These are phyloP conservation scores for Suillus variegatus DNA, from an alignment of 768 basidiomycete genomes.

Conservation along the genomic window DNA sequence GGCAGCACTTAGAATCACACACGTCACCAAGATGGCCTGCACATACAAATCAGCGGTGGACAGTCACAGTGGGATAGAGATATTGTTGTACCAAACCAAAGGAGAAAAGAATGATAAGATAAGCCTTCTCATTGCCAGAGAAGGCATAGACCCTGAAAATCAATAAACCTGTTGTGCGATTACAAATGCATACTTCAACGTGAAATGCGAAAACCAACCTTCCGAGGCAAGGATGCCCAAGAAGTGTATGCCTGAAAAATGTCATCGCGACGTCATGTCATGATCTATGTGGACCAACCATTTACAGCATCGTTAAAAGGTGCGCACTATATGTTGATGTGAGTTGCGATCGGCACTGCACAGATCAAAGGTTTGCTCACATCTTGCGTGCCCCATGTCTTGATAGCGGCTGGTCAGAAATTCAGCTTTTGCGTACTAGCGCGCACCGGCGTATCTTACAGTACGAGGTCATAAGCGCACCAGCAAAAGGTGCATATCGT, in stretches of 20 bases:
- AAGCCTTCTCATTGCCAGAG: not conserved
- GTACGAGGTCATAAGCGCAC: constrained; percentile 10
- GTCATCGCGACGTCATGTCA: not conserved
- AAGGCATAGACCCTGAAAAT: not conserved
- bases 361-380: not conserved
- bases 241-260: not conserved
- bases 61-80: not conserved
- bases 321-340: not conserved
- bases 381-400: not conserved
- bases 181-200: not conserved
- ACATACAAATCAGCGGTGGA: not conserved
- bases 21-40: not conserved
- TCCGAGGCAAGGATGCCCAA: constrained; percentile 1
- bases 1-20: not conserved
- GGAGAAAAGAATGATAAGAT: not conserved
- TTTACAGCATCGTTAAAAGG: not conserved
- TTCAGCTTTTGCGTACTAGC: not conserved
- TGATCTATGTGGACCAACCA: not conserved
- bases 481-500: constrained; percentile 9
- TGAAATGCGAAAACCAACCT: not conserved
- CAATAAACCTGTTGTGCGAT: not conserved
- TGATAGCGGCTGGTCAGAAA: not conserved
- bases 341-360: not conserved
- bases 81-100: not conserved
- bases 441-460: not conserved